Percentiles rank a stretch among this genome's conserved stretches.
These are phyloP conservation scores for Suillus lakei DNA, from an alignment of 768 basidiomycete genomes.

Conservation along the genomic window DNA sequence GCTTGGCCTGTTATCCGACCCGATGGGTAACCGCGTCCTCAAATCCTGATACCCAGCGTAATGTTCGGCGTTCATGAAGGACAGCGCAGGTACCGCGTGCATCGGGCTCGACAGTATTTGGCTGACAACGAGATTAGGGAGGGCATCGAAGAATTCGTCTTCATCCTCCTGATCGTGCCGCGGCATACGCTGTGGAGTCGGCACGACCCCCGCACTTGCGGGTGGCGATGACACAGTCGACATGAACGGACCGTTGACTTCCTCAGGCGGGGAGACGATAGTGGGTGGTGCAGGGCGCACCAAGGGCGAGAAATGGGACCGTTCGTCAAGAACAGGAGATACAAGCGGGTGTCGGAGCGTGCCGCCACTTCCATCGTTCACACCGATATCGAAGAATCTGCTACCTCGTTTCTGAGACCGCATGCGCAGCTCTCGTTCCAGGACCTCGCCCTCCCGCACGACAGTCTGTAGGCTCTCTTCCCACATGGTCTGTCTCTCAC, in stretches of 20 bases:
- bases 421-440: slow-evolving; percentile 79
- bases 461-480: slow-evolving; percentile 89
- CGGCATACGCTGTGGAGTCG: slow-evolving; percentile 26
- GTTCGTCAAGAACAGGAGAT: slow-evolving; percentile 22
- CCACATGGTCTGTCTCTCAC: slow-evolving; percentile 73
- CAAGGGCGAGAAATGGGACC: slow-evolving; percentile 22
- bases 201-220: slow-evolving; percentile 18
- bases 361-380: slow-evolving; percentile 21
- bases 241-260: slow-evolving; percentile 3
- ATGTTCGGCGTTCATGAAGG: slow-evolving; percentile 45
- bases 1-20: slow-evolving; percentile 78
- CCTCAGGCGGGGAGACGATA: slow-evolving; percentile 14
- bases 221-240: slow-evolving; percentile 11
- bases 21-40: slow-evolving; percentile 62
- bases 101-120: slow-evolving; percentile 59
- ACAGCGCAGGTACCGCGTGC: slow-evolving; percentile 37
- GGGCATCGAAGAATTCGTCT: slow-evolving; percentile 96
- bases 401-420: slow-evolving; percentile 64
- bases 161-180: slow-evolving; percentile 38
- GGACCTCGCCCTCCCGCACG: slow-evolving; percentile 81
- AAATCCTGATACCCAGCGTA: slow-evolving; percentile 75
- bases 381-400: slow-evolving; percentile 50
- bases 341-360: slow-evolving; percentile 22
- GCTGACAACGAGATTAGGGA: slow-evolving; percentile 77
- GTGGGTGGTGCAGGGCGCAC: slow-evolving; percentile 19